phyloP scores from a whole-genome alignment of 2,329 filamentous ascomycete genomes.

The Trichoderma cornu-damae region DNA sequence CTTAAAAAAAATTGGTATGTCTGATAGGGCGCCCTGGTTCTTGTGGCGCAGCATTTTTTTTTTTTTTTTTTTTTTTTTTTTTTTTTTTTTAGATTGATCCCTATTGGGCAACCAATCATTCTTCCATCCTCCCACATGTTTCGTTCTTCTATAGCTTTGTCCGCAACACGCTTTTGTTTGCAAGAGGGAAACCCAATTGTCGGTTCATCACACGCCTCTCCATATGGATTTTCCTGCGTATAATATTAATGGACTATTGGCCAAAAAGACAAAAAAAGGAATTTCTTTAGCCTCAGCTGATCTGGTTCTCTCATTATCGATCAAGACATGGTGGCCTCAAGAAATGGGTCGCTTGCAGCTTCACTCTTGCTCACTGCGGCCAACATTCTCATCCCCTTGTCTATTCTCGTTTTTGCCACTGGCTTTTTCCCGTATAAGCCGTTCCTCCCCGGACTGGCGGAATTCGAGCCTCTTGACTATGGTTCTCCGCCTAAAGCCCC shows the following conservation, averaged over 20 bases:
- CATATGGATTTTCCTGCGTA: not conserved
- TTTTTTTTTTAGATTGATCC: not conserved
- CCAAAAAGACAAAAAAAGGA: not conserved
- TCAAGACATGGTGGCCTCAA: constrained; percentile 25
- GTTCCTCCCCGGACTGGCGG: constrained; percentile 77
- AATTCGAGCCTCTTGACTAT: constrained; percentile 54
- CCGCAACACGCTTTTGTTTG: not conserved
- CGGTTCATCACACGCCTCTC: not conserved
- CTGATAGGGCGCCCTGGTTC: not conserved
- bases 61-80: not conserved
- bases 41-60: constrained; percentile 19
- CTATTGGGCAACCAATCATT: constrained; percentile 16
- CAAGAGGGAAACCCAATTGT: not conserved
- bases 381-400: constrained; percentile 71
- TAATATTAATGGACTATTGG: not conserved
- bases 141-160: constrained; percentile 1
- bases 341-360: constrained; percentile 26
- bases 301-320: not conserved
- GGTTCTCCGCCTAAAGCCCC: constrained; percentile 57
- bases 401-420: constrained; percentile 71
- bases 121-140: constrained; percentile 1
- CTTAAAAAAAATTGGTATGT: not conserved
- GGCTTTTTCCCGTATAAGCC: constrained; percentile 99
- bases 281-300: not conserved
- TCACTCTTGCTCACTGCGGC: constrained; percentile 54